Conservation (phyloP, 306 rosid species). For the Hippophae tibetana region DNA sequence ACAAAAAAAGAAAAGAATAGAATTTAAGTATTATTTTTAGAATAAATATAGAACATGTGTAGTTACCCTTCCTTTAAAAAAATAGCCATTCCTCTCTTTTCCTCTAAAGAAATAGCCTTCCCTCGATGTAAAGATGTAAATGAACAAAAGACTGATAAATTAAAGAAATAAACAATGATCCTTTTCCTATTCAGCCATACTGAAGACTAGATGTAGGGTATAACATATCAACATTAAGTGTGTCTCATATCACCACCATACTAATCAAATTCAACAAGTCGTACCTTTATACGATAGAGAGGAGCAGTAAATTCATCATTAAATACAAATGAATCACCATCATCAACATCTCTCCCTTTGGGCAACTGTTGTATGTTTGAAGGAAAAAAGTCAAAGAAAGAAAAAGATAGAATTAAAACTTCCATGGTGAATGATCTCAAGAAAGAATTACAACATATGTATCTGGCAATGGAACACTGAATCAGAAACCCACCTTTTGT, state of each 20-base stretch:
- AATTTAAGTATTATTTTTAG: no score
- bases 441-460: background rate
- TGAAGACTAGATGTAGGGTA: no score
- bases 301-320: slow-evolving; percentile 78
- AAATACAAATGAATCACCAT: slow-evolving; percentile 71
- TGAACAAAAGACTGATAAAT: no score
- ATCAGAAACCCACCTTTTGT: slow-evolving; percentile 50
- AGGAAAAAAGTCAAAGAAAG: slow-evolving; percentile 9
- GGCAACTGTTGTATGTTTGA: slow-evolving; percentile 48
- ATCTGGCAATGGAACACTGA: slow-evolving; percentile 13
- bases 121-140: no score
- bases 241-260: slow-evolving; percentile 8
- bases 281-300: slow-evolving; percentile 95
- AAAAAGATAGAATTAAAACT: slow-evolving; percentile 2
- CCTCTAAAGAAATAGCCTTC: no score
- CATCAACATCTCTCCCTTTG: slow-evolving; percentile 96
- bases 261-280: slow-evolving; percentile 7
- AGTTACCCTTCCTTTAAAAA: no score
- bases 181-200: no score
- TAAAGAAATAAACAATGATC: no score
- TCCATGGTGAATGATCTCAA: background rate
- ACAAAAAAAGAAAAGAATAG: no score
- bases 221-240: no score
- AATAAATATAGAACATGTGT: no score
- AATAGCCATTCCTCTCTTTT: no score